A percentile compares a stretch with the other conserved stretches of the same genome.
phyloP scores from a whole-genome alignment of 2,329 filamentous ascomycete species.

The Aspergillus aculeatus region DNA sequence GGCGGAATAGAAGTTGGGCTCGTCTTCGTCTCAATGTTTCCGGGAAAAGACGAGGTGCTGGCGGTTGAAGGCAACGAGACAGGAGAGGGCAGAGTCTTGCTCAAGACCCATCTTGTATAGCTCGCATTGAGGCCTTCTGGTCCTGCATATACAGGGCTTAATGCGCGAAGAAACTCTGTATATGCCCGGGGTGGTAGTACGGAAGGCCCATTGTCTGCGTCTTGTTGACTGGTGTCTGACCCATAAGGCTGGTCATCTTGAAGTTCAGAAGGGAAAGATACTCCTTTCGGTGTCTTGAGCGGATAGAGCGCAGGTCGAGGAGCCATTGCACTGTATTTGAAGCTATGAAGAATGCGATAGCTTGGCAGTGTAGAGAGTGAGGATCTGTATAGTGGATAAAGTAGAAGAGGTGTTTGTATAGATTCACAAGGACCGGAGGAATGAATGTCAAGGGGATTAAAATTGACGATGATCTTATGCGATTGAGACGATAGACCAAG shows the following conservation, averaged over 20 bases:
- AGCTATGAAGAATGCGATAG: not conserved
- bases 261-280: constrained; percentile 19
- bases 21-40: not conserved
- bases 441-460: too few species aligned
- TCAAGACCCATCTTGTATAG: constrained; percentile 8
- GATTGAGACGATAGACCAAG: too few species aligned
- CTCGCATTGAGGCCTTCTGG: constrained; percentile 3
- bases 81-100: constrained; percentile 16
- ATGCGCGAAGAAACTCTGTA: constrained; percentile 19
- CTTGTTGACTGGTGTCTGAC: constrained; percentile 4
- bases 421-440: too few species aligned
- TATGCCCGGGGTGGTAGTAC: constrained; percentile 19
- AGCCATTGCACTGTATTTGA: constrained; percentile 12
- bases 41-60: constrained; percentile 13
- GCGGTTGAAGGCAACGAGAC: constrained; percentile 15
- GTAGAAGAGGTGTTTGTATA: not conserved
- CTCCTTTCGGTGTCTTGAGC: constrained; percentile 15
- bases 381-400: too few species aligned
- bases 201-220: constrained; percentile 16
- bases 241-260: constrained; percentile 5
- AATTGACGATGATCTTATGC: too few species aligned
- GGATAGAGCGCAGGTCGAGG: constrained; percentile 18
- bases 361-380: too few species aligned
- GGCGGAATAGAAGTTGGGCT: constrained; percentile 10
- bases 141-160: constrained; percentile 16